Evolutionary conservation across 352 stramenopile genomes (phyloP).

Genomic region (Achlya hypogyna): DNA sequence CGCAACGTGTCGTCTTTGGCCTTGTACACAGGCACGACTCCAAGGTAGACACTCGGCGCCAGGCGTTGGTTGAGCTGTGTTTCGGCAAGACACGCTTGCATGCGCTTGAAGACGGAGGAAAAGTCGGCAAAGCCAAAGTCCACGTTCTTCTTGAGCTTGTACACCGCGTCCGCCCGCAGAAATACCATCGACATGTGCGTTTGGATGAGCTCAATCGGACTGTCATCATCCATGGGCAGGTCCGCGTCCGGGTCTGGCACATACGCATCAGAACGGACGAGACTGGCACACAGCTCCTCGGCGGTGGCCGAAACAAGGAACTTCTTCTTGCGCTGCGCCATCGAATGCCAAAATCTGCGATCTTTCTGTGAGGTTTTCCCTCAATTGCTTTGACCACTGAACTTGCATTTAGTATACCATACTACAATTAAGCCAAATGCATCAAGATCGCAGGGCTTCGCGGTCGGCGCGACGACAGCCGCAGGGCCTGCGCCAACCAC

Average conservation of each 20-base stretch:
- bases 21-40: slow-evolving; percentile 61
- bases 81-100: slow-evolving; percentile 58
- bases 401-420: background rate
- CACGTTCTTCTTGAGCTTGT: slow-evolving; percentile 72
- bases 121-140: slow-evolving; percentile 69
- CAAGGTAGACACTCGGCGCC: slow-evolving; percentile 51
- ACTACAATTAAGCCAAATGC: no score
- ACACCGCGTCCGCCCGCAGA: slow-evolving; percentile 43
- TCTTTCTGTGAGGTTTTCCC: no score
- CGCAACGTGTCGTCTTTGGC: slow-evolving; percentile 32
- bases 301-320: slow-evolving; percentile 10
- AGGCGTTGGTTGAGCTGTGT: slow-evolving; percentile 65
- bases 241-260: background rate
- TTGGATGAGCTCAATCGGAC: slow-evolving; percentile 35
- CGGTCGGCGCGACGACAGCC: no score
- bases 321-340: slow-evolving; percentile 12
- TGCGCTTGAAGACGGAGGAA: slow-evolving; percentile 58
- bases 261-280: slow-evolving; percentile 7
- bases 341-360: background rate
- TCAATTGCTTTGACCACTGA: no score
- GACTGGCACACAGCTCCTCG: background rate
- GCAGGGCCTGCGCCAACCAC: no score
- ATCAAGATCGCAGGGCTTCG: no score
- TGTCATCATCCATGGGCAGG: background rate
- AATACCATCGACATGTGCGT: slow-evolving; percentile 76